Percentiles rank a stretch among this genome's conserved stretches.
These are phyloP conservation scores for Trifolium pratense DNA, from an alignment of 306 rosid genomes.

Conservation along the genomic window DNA sequence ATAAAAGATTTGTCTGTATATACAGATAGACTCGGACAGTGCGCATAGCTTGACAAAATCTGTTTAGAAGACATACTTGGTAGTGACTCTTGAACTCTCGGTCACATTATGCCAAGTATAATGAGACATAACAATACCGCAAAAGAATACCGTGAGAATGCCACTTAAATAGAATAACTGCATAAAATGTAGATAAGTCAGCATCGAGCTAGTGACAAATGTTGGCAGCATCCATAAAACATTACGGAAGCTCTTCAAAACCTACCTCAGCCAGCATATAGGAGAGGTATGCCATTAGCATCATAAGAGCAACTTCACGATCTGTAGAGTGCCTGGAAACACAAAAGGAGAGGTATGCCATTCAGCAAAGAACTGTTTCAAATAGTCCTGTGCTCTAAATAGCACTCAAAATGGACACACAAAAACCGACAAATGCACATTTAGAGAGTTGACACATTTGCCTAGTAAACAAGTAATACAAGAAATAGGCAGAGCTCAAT, in stretches of 20 bases:
- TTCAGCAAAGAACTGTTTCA: constrained; percentile 32
- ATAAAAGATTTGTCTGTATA: constrained; percentile 22
- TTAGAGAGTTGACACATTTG: neutral
- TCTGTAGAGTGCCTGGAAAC: constrained; percentile 91
- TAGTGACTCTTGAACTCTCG: constrained; percentile 88
- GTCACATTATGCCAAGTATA: constrained; percentile 99
- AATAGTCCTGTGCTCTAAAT: constrained; percentile 16
- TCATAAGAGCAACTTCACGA: constrained; percentile 99
- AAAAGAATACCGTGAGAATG: constrained; percentile 95
- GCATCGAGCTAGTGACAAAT: constrained; percentile 27
- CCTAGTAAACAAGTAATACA: constrained; percentile 1
- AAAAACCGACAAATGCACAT: constrained; percentile 10
- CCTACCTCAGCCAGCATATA: constrained; percentile 98
- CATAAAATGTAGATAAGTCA: constrained; percentile 49
- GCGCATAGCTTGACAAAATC: constrained; percentile 27
- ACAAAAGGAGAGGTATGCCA: too few species aligned
- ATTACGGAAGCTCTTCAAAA: constrained; percentile 29
- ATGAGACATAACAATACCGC: constrained; percentile 99
- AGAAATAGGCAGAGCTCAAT: constrained; percentile 12
- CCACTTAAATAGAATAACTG: constrained; percentile 89
- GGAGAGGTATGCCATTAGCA: constrained; percentile 98
- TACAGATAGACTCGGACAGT: constrained; percentile 28
- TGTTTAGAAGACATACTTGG: constrained; percentile 69
- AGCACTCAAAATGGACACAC: constrained; percentile 29
- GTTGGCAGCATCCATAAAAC: constrained; percentile 20